A percentile compares a stretch with the other conserved stretches of the same genome.
Evolutionary conservation across 495 filamentous ascomycete genomes (phyloP).

Genomic region (Thozetella sp.): DNA sequence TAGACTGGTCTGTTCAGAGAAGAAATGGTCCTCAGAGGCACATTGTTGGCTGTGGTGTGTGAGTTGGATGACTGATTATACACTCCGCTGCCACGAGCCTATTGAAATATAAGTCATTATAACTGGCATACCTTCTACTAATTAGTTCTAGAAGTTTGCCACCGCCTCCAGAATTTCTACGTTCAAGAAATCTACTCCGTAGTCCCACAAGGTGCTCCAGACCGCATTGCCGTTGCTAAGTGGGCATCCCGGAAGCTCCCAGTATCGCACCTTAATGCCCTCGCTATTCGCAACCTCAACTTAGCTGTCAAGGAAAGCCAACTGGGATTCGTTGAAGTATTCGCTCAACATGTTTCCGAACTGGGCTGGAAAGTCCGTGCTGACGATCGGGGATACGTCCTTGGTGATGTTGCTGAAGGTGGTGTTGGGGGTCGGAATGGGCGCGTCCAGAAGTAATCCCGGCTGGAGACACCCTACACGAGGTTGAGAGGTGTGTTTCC

Average conservation of each 20-base stretch:
- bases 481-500: slow-evolving; percentile 70
- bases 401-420: slow-evolving; percentile 45
- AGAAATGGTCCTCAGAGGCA: too few relatives aligned
- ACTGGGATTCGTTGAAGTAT: slow-evolving; percentile 24
- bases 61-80: too few relatives aligned
- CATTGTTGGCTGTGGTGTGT: too few relatives aligned
- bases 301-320: slow-evolving; percentile 11
- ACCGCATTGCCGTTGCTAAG: neutral
- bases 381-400: slow-evolving; percentile 53
- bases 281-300: neutral
- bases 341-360: slow-evolving; percentile 30
- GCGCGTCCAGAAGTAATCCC: slow-evolving; percentile 69
- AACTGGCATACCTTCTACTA: too few relatives aligned
- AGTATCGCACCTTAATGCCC: slow-evolving; percentile 3
- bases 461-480: slow-evolving; percentile 45
- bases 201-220: neutral
- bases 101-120: too few relatives aligned
- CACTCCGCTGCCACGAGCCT: too few relatives aligned
- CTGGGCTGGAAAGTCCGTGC: slow-evolving; percentile 38
- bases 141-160: neutral
- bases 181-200: neutral
- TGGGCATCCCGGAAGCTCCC: neutral
- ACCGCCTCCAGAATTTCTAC: neutral
- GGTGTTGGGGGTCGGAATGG: slow-evolving; percentile 46
- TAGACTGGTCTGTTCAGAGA: too few relatives aligned